Evolutionary conservation across 352 stramenopile genomes (phyloP).

Genomic region (Phytophthora palmivora): DNA sequence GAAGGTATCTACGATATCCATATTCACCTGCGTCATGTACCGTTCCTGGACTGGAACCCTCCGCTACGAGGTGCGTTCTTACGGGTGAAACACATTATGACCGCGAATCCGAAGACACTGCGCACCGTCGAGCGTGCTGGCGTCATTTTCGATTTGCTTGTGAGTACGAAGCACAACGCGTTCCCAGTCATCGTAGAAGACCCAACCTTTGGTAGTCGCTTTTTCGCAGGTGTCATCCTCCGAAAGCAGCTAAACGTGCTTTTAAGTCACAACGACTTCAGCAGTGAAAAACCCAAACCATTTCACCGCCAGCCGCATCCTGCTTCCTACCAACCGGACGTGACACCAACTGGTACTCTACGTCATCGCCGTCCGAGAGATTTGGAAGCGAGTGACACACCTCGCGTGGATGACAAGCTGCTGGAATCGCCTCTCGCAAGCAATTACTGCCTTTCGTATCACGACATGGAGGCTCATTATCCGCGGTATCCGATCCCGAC

Average conservation of each 20-base stretch:
- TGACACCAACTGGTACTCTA: constrained; percentile 33
- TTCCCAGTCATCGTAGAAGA: constrained; percentile 91
- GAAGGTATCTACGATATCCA: constrained; percentile 99
- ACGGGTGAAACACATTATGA: constrained; percentile 95
- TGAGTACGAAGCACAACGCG: constrained; percentile 86
- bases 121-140: constrained; percentile 92
- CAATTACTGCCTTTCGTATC: constrained; percentile 77
- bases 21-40: constrained; percentile 93
- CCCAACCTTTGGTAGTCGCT: constrained; percentile 80
- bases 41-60: constrained; percentile 85
- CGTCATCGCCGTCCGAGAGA: constrained; percentile 32
- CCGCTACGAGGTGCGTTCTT: constrained; percentile 71
- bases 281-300: constrained; percentile 68
- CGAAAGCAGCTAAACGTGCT: constrained; percentile 86
- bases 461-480: constrained; percentile 86
- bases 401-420: constrained; percentile 55
- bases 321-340: constrained; percentile 44
- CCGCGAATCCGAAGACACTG: constrained; percentile 92
- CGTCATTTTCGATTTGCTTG: constrained; percentile 95
- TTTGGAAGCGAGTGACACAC: constrained; percentile 38
- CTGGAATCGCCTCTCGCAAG: constrained; percentile 41
- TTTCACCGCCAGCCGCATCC: constrained; percentile 77
- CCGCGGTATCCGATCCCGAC: constrained; percentile 79
- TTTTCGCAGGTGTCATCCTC: constrained; percentile 85
- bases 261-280: constrained; percentile 74